Percentiles rank a stretch among this genome's conserved stretches.
phyloP scores from a whole-genome alignment of 495 filamentous ascomycete species.

The Tuber indicum region DNA sequence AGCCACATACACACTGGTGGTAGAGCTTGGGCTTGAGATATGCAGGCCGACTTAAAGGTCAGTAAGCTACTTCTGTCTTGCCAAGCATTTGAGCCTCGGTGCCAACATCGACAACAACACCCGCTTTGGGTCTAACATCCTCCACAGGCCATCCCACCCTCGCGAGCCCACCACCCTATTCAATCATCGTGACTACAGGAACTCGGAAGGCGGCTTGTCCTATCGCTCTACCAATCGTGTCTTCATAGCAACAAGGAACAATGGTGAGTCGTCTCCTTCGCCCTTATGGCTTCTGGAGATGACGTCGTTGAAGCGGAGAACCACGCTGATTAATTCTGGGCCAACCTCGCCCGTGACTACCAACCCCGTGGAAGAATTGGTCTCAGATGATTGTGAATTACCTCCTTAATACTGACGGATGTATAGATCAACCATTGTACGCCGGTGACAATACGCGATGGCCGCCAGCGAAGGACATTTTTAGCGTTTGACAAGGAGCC shows the following conservation, averaged over 20 bases:
- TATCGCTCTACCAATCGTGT: constrained; percentile 52
- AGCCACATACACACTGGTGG: constrained; percentile 17
- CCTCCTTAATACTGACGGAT: constrained; percentile 20
- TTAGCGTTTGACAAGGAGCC: constrained; percentile 91
- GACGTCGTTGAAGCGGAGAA: constrained; percentile 36
- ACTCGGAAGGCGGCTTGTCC: not conserved
- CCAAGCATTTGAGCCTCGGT: constrained; percentile 8
- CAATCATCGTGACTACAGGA: not conserved
- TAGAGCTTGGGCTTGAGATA: constrained; percentile 13
- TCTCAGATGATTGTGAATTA: not conserved
- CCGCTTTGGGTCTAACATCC: constrained; percentile 2
- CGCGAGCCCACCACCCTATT: constrained; percentile 16
- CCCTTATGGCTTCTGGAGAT: constrained; percentile 24
- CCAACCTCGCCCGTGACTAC: constrained; percentile 78
- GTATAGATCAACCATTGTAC: constrained; percentile 96
- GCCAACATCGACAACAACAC: constrained; percentile 35
- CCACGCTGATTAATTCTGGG: constrained; percentile 68
- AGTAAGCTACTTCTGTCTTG: not conserved
- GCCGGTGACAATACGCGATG: constrained; percentile 91
- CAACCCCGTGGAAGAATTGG: constrained; percentile 23
- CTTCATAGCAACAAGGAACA: constrained; percentile 88
- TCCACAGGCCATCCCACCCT: constrained; percentile 16
- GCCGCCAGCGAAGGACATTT: constrained; percentile 95
- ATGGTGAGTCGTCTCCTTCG: constrained; percentile 66
- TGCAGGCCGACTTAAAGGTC: not conserved